Percentiles rank a stretch among this genome's conserved stretches.
Evolutionary conservation across 225 moss, liverwort and hornwort species (phyloP).

Genomic region (Antitrichia curtipendula): DNA sequence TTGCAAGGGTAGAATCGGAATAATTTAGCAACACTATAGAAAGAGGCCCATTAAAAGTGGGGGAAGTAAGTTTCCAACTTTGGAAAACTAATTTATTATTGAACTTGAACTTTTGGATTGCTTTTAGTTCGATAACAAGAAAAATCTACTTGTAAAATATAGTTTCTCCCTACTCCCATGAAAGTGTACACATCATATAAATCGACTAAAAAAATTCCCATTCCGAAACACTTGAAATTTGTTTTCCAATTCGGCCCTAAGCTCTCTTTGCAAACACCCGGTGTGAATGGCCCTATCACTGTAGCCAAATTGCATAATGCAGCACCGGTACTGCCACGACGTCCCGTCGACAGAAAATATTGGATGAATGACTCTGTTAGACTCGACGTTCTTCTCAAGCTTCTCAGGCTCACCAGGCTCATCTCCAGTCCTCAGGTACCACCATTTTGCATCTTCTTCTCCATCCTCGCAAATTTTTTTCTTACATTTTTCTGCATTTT

Average conservation of each 20-base stretch:
- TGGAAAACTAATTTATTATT: not conserved
- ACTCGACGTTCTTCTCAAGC: not conserved
- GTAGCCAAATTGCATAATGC: not conserved
- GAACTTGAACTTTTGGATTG: not conserved
- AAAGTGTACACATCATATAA: not conserved
- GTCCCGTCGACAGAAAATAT: not conserved
- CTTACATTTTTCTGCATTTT: not conserved
- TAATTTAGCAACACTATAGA: not conserved
- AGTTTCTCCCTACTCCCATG: not conserved
- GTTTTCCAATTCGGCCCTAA: not conserved
- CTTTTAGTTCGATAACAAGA: not conserved
- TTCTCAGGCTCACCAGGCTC: no score
- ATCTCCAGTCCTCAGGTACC: no score
- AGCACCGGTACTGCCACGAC: not conserved
- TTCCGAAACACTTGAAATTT: not conserved
- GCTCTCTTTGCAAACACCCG: not conserved
- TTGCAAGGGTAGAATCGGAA: not conserved
- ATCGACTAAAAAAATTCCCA: rapidly evolving
- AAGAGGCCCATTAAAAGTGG: not conserved
- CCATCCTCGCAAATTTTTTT: not conserved
- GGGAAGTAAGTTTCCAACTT: rapidly evolving
- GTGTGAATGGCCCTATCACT: not conserved
- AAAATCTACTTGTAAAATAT: not conserved
- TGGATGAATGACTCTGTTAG: not conserved
- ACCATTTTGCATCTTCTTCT: no score